Conservation (phyloP, 441 rosid species). For the Francoa sonchifolia region DNA sequence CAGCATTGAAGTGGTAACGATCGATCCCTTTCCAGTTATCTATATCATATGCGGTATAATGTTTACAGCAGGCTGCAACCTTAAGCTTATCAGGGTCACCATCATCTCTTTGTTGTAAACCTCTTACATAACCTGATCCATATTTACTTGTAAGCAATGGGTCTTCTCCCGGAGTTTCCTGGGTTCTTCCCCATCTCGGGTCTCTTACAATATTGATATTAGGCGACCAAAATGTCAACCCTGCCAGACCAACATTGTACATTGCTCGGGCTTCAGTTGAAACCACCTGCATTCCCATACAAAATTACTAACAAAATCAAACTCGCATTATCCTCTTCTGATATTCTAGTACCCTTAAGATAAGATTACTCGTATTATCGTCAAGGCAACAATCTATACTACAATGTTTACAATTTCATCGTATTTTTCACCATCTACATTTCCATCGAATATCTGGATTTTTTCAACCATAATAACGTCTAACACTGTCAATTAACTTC, state of each 20-base stretch:
- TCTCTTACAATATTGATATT: conserved; percentile 87
- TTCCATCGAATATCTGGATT: too few relatives aligned
- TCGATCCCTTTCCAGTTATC: conserved; percentile 81
- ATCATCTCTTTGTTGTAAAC: conserved; percentile 63
- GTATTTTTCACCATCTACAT: too few relatives aligned
- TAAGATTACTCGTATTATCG: background rate
- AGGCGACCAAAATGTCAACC: conserved; percentile 90
- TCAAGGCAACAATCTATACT: too few relatives aligned
- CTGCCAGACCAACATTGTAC: conserved; percentile 90
- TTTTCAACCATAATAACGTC: too few relatives aligned
- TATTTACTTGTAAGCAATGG: conserved; percentile 75
- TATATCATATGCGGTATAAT: conserved; percentile 87
- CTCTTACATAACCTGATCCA: conserved; percentile 46
- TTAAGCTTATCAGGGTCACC: conserved; percentile 44
- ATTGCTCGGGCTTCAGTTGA: conserved; percentile 96
- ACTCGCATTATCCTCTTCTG: background rate
- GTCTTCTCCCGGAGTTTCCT: conserved; percentile 97
- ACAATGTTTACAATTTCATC: too few relatives aligned
- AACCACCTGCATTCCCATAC: conserved; percentile 45
- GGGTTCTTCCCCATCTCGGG: conserved; percentile 97
- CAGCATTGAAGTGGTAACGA: conserved; percentile 64
- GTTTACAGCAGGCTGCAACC: conserved; percentile 92
- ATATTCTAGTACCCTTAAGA: background rate
- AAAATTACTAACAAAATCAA: too few relatives aligned
- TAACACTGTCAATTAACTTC: too few relatives aligned